A percentile compares a stretch with the other conserved stretches of the same genome.
Conservation (phyloP, 768 basidiomycete genomes). For the Suillus paluster region DNA sequence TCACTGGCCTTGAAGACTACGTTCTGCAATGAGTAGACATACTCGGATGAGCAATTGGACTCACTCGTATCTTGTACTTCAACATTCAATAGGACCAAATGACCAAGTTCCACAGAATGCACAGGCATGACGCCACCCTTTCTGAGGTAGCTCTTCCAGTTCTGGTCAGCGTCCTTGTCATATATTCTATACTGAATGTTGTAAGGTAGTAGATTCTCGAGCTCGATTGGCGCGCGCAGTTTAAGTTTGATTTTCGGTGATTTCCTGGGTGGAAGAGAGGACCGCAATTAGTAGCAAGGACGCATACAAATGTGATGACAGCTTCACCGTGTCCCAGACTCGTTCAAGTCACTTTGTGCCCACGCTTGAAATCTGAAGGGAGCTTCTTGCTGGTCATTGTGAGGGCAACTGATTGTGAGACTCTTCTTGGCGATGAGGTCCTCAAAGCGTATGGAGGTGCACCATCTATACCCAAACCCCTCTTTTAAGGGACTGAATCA, state of each 20-base stretch:
- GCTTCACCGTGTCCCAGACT: constrained; percentile 58
- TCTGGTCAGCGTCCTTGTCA: constrained; percentile 92
- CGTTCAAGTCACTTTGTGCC: constrained; percentile 73
- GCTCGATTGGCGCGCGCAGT: constrained; percentile 90
- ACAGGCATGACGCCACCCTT: constrained; percentile 96
- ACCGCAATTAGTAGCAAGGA: neutral
- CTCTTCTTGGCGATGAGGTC: constrained; percentile 73
- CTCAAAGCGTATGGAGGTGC: constrained; percentile 84
- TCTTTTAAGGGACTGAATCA: constrained; percentile 49
- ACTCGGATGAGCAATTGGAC: neutral
- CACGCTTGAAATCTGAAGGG: constrained; percentile 95
- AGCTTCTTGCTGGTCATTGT: constrained; percentile 78
- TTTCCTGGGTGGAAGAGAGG: constrained; percentile 50
- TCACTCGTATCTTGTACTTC: constrained; percentile 88
- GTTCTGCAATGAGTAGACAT: constrained; percentile 6
- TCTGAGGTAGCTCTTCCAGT: constrained; percentile 92
- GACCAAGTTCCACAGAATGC: constrained; percentile 90
- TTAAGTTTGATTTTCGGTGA: constrained; percentile 86
- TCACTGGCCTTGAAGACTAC: constrained; percentile 92
- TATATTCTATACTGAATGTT: constrained; percentile 96
- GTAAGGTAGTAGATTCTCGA: constrained; percentile 94
- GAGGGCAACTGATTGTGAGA: constrained; percentile 85
- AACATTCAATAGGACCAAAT: constrained; percentile 90
- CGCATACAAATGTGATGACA: neutral
- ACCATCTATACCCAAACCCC: constrained; percentile 98